phyloP scores from a whole-genome alignment of 2,329 filamentous ascomycete species.

The Clarireedia hainanense region DNA sequence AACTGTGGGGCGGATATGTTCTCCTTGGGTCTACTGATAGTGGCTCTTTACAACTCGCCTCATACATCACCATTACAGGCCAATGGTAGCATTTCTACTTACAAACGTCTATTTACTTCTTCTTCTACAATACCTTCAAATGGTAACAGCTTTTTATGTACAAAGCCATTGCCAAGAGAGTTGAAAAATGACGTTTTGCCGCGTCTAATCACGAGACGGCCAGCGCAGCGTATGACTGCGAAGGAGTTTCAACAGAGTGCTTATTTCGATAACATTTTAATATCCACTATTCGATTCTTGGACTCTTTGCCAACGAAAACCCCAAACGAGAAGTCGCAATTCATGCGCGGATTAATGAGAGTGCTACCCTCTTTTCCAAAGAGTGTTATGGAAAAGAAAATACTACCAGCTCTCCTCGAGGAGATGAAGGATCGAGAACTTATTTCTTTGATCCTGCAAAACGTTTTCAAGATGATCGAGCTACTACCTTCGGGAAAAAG shows the following conservation, averaged over 20 bases:
- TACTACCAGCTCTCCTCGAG: constrained; percentile 80
- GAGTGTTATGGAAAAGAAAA: constrained; percentile 89
- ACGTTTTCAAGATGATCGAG: constrained; percentile 83
- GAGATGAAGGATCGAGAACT: constrained; percentile 91
- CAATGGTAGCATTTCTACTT: constrained; percentile 72
- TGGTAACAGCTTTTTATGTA: constrained; percentile 77
- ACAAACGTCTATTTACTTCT: constrained; percentile 75
- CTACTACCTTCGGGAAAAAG: constrained; percentile 70
- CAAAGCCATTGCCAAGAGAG: constrained; percentile 71
- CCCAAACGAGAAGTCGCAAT: constrained; percentile 80
- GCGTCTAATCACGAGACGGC: constrained; percentile 75
- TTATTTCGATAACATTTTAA: constrained; percentile 94
- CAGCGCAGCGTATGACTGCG: constrained; percentile 80
- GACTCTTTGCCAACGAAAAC: constrained; percentile 90
- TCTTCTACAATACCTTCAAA: constrained; percentile 71
- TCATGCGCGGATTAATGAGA: constrained; percentile 79
- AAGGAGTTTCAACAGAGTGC: constrained; percentile 89
- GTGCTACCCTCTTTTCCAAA: constrained; percentile 89
- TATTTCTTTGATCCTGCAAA: constrained; percentile 76
- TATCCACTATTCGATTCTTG: constrained; percentile 92
- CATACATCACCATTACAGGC: constrained; percentile 80
- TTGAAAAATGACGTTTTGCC: constrained; percentile 71
- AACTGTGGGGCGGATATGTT: constrained; percentile 86
- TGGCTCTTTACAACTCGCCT: constrained; percentile 91
- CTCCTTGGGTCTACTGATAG: constrained; percentile 78